phyloP scores from a whole-genome alignment of 306 rosid genomes.

The Quercus berberidifolia region DNA sequence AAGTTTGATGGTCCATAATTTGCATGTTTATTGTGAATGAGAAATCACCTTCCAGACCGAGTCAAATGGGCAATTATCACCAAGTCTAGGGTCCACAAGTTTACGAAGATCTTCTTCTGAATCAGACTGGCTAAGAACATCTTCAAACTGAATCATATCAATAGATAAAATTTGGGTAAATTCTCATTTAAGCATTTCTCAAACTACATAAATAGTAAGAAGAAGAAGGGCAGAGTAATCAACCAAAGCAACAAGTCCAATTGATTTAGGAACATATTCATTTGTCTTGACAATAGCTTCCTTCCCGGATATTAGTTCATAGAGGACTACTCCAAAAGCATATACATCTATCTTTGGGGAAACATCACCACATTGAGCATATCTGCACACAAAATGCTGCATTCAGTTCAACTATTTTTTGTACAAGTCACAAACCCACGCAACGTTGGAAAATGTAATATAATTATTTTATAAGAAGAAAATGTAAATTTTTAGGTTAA shows the following conservation, averaged over 20 bases:
- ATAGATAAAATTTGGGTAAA: not conserved
- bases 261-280: conserved; percentile 45
- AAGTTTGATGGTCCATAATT: not conserved
- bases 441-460: too few relatives aligned
- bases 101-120: conserved; percentile 45
- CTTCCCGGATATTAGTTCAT: conserved; percentile 60
- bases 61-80: conserved; percentile 45
- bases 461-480: too few relatives aligned
- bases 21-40: not conserved
- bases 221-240: conserved; percentile 4
- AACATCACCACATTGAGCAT: conserved; percentile 67
- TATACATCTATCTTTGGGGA: conserved; percentile 67
- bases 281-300: conserved; percentile 58
- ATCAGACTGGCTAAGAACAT: conserved; percentile 38
- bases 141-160: conserved; percentile 61
- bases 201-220: not conserved
- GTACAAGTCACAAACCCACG: too few relatives aligned
- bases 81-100: conserved; percentile 50
- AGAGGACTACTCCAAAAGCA: conserved; percentile 76
- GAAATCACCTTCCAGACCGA: conserved; percentile 49
- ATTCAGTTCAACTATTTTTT: conserved; percentile 6
- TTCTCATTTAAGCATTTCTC: not conserved
- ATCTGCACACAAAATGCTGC: conserved; percentile 27
- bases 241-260: conserved; percentile 69
- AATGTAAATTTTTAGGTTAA: too few relatives aligned